These are phyloP conservation scores for Didymella sp. DNA, from an alignment of 2,329 filamentous ascomycete genomes.

Conservation along the genomic window DNA sequence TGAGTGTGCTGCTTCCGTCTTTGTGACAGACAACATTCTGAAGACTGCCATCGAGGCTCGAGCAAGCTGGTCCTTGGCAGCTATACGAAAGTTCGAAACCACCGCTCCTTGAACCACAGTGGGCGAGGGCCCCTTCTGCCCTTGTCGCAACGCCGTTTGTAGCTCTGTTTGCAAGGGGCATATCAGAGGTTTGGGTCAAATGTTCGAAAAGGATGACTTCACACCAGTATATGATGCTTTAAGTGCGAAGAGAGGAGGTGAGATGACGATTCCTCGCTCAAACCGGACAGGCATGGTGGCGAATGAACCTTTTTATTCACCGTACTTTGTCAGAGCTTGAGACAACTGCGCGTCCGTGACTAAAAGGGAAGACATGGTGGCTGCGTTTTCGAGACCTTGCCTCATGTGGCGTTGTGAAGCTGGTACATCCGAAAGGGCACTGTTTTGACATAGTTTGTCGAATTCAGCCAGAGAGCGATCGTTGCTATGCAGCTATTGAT, in stretches of 20 bases:
- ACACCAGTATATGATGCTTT: background rate
- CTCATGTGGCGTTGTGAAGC: background rate
- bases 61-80: constrained; percentile 30
- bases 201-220: background rate
- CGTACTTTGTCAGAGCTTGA: background rate
- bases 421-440: too few relatives aligned
- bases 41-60: constrained; percentile 24
- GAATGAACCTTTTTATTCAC: background rate
- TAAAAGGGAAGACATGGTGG: background rate
- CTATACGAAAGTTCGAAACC: constrained; percentile 28
- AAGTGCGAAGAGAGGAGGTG: background rate
- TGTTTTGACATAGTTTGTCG: background rate
- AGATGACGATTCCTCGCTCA: background rate
- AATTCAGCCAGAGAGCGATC: too few relatives aligned
- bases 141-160: constrained; percentile 5
- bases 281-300: background rate
- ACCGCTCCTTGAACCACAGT: background rate
- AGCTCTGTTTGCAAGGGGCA: background rate
- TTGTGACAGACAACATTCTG: constrained; percentile 29
- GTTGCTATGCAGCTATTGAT: background rate
- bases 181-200: background rate
- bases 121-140: constrained; percentile 4
- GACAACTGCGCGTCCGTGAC: background rate
- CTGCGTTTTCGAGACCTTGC: background rate
- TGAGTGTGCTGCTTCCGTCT: constrained; percentile 21